Percentiles rank a stretch among this genome's conserved stretches.
Evolutionary conservation across 1,139 yeast species (phyloP).

Genomic region (Saccharomyces hybrid): DNA sequence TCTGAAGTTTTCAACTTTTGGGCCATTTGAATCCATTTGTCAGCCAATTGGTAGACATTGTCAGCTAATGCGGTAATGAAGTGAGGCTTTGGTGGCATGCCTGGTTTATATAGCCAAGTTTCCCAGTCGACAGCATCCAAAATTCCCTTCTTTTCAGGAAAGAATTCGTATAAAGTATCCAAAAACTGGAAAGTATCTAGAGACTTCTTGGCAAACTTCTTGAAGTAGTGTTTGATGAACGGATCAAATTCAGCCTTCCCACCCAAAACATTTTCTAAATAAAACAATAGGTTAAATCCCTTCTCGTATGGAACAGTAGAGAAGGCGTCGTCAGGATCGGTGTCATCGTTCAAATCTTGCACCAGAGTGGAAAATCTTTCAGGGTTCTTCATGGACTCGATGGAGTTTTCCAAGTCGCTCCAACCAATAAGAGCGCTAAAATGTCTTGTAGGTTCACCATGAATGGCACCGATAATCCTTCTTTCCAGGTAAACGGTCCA

Average conservation of each 20-base stretch:
- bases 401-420: constrained; percentile 65
- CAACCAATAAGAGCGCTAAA: constrained; percentile 84
- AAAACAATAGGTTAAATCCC: constrained; percentile 73
- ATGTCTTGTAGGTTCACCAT: constrained; percentile 72
- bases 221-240: constrained; percentile 72
- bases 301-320: constrained; percentile 87
- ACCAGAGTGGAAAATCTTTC: constrained; percentile 56
- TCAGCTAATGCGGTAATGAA: constrained; percentile 77
- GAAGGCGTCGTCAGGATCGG: constrained; percentile 86
- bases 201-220: constrained; percentile 58
- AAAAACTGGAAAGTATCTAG: constrained; percentile 76
- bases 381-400: constrained; percentile 50
- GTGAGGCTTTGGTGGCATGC: constrained; percentile 80
- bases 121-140: constrained; percentile 78
- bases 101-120: constrained; percentile 71
- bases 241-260: constrained; percentile 60
- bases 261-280: constrained; percentile 61
- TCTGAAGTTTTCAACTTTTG: constrained; percentile 19
- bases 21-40: constrained; percentile 48
- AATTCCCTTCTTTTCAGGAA: constrained; percentile 24
- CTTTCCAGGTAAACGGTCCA: constrained; percentile 93
- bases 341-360: constrained; percentile 55
- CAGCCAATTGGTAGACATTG: constrained; percentile 58
- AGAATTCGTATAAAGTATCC: constrained; percentile 64
- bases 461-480: constrained; percentile 66